A percentile compares a stretch with the other conserved stretches of the same genome.
Evolutionary conservation across 306 rosid genomes (phyloP).

Genomic region (Comarum palustre): DNA sequence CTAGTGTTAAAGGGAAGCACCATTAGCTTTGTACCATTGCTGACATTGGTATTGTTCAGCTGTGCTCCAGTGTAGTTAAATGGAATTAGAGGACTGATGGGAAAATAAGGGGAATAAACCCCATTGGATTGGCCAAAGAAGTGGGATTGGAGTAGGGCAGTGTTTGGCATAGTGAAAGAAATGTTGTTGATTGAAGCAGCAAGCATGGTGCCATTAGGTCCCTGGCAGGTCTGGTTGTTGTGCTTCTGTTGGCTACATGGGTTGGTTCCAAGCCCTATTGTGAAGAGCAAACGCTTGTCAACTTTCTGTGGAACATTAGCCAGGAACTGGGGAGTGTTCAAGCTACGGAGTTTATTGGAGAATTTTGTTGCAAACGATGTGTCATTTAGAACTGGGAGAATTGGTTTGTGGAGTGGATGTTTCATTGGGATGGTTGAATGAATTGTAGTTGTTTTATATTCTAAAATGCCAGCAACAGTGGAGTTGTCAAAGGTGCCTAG

Average conservation of each 20-base stretch:
- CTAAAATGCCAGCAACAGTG: constrained; percentile 53
- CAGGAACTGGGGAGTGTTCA: constrained; percentile 44
- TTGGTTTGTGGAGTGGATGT: constrained; percentile 42
- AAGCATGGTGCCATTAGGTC: constrained; percentile 66
- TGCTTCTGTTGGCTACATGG: constrained; percentile 32
- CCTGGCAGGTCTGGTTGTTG: constrained; percentile 49
- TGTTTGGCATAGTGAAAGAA: constrained; percentile 47
- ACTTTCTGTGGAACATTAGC: constrained; percentile 63
- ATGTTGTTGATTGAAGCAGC: constrained; percentile 67
- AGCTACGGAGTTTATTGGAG: constrained; percentile 41
- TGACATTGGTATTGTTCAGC: constrained; percentile 55
- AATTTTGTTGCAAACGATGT: constrained; percentile 53
- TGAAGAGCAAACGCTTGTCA: constrained; percentile 57
- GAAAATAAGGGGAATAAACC: constrained; percentile 42
- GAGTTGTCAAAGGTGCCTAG: constrained; percentile 61
- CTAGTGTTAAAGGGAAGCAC: constrained; percentile 57
- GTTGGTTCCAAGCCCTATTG: constrained; percentile 54
- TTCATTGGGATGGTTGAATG: constrained; percentile 24
- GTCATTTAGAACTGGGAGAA: constrained; percentile 57
- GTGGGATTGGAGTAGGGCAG: constrained; percentile 60
- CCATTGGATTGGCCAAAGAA: constrained; percentile 42
- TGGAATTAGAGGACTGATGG: constrained; percentile 34
- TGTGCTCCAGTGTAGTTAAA: constrained; percentile 57
- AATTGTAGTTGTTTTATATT: constrained; percentile 34
- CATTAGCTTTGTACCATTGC: constrained; percentile 55